Percentiles rank a stretch among this genome's conserved stretches.
phyloP scores from a whole-genome alignment of 148 eudicot species.

The Fagopyrum homotropicum region DNA sequence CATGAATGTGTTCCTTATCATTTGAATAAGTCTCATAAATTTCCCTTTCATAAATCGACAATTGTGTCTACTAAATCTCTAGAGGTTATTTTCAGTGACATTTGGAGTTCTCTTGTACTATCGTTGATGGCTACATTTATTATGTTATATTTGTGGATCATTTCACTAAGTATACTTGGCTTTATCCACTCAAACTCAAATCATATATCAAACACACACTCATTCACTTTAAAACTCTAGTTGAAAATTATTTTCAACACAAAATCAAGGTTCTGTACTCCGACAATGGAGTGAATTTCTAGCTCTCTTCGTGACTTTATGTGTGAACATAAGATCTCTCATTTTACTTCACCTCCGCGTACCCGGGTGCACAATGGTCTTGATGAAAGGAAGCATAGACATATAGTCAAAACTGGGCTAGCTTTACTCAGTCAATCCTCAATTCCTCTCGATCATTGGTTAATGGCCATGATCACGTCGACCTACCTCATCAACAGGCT shows the following conservation, averaged over 20 bases:
- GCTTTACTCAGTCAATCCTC: neutral
- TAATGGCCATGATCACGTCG: neutral
- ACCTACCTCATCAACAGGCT: neutral
- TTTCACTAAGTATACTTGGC: neutral
- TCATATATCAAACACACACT: neutral
- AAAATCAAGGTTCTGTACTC: neutral
- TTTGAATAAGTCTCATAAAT: neutral
- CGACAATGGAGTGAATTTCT: neutral
- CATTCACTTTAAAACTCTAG: neutral
- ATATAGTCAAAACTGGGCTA: neutral
- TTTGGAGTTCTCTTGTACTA: neutral
- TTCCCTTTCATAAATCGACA: neutral
- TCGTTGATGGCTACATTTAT: neutral
- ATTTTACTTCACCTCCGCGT: neutral
- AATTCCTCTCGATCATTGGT: neutral
- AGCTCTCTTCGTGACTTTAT: too few species aligned
- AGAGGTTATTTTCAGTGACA: neutral
- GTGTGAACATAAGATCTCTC: neutral
- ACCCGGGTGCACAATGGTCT: neutral
- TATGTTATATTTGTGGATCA: neutral
- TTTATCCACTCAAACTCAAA: neutral
- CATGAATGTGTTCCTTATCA: neutral
- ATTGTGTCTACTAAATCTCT: neutral
- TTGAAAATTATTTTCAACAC: neutral
- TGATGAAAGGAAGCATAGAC: neutral